Evolutionary conservation across 148 eudicot genomes (phyloP).

Genomic region (Fagopyrum esculentum): DNA sequence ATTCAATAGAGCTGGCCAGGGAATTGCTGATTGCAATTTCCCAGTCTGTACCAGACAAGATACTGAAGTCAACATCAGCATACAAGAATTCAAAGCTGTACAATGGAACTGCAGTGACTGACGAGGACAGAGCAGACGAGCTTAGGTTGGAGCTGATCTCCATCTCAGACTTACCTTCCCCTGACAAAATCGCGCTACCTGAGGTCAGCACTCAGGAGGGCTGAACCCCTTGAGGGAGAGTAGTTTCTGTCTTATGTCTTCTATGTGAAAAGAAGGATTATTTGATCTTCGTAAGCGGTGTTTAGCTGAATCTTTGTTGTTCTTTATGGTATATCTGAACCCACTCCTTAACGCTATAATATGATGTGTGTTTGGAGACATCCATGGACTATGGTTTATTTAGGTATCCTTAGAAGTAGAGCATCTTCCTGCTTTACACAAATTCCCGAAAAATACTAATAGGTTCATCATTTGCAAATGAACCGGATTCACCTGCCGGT

Average conservation of each 20-base stretch:
- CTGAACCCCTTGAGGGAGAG: not conserved
- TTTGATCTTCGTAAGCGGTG: not conserved
- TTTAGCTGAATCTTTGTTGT: not conserved
- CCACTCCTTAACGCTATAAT: not conserved
- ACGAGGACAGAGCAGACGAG: not conserved
- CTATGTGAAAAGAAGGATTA: not conserved
- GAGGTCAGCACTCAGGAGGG: not conserved
- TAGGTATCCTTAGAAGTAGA: no score
- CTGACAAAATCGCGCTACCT: not conserved
- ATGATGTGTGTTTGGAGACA: not conserved
- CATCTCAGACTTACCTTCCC: not conserved
- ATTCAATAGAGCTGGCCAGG: conserved; percentile 4
- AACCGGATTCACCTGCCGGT: no score
- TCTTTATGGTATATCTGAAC: not conserved
- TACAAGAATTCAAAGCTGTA: not conserved
- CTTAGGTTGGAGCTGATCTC: conserved; percentile 4
- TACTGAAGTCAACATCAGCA: not conserved
- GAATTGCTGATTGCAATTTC: conserved; percentile 15
- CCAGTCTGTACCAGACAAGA: conserved; percentile 2
- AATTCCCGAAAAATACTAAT: no score
- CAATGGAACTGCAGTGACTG: not conserved
- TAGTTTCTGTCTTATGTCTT: not conserved
- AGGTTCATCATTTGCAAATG: no score
- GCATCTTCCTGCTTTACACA: no score
- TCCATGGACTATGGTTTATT: not conserved